Conservation (phyloP, 139 green algal genomes). For the Auxenochlorella protothecoides region DNA sequence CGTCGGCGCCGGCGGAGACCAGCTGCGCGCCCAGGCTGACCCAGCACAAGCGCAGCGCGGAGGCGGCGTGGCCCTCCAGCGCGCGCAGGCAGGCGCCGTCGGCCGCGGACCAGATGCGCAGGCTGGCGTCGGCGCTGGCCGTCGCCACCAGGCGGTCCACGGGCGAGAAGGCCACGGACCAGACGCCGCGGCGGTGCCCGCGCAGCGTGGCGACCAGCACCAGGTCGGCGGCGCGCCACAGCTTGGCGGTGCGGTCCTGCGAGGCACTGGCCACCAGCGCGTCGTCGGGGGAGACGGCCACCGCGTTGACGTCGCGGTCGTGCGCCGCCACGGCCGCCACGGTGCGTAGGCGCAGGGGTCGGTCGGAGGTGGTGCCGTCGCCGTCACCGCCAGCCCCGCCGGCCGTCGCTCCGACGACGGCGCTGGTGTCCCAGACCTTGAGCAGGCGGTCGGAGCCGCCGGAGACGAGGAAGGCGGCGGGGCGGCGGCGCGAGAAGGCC, state of each 20-base stretch:
- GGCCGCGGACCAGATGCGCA: constrained; percentile 78
- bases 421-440: constrained; percentile 70
- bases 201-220: constrained; percentile 38
- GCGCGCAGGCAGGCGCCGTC: constrained; percentile 79
- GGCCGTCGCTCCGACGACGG: neutral
- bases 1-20: constrained; percentile 77
- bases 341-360: constrained; percentile 25
- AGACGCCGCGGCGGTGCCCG: constrained; percentile 91
- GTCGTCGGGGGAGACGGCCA: constrained; percentile 58
- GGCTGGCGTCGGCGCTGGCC: constrained; percentile 65
- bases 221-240: constrained; percentile 80
- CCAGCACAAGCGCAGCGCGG: constrained; percentile 73
- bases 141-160: constrained; percentile 59
- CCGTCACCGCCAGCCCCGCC: neutral
- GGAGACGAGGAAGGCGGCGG: constrained; percentile 44
- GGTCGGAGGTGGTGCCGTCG: neutral
- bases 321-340: constrained; percentile 77
- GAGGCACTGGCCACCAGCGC: constrained; percentile 57
- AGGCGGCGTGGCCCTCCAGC: constrained; percentile 82
- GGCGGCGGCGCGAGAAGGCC: constrained; percentile 42
- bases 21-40: constrained; percentile 69
- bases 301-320: constrained; percentile 94
- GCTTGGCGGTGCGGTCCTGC: constrained; percentile 71
- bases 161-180: constrained; percentile 81
- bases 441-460: constrained; percentile 80